Base-by-base conservation (phyloP, 1,284 basidiomycete genomes). In the Tilletiopsis washingtonensis region DNA sequence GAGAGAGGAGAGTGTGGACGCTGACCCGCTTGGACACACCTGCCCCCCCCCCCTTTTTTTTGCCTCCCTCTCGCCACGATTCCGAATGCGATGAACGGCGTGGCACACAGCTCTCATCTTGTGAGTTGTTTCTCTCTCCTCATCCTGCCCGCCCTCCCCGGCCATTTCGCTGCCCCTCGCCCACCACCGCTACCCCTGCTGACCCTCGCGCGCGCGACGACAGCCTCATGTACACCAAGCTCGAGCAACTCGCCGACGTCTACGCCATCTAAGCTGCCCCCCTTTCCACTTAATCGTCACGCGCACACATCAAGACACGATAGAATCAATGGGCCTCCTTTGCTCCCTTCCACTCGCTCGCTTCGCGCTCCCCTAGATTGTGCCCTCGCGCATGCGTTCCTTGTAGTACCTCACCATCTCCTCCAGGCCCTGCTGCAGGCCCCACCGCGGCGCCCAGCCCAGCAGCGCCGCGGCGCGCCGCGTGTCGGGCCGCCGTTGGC, bases 391-490 rank as follows among this genome's bases (percentile, higher is more conserved):
- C 46, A 63, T 61, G 14, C 55, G 58, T 34, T 61, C 45, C 50
- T 53, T 48, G 34, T 89, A 91, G 75, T 89, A 93, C 54, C 84
- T 77, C 34, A 89, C 86, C 84, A 91, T 93, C 78, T 93, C 90
- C 75, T 88, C 85, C 47, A 93, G 74, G n/a, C 90, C 89, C 81
- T 88, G 88, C 52, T 81, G 78, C 21, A 90, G 83, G 15, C 84
- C 84, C 88, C 90, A 97, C 66, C 83, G 80, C n/a, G 91, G 90
- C 70, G 91, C 82, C 93, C 93, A 98, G 25, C 80, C 77, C 40
- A 98, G 80, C n/a, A 79, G 74, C 71, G 85, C 79, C 75, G 86
- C 88, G 48, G 93, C 93, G 44, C 90, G 80, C 25, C 86, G 84
- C 34, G 88, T 96, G 74, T 97, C 91, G 40, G 93, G 88, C 57